These are phyloP conservation scores for Rhizoclosmatium globosum DNA, from an alignment of 192 early-diverging fungal species.

Conservation along the genomic window DNA sequence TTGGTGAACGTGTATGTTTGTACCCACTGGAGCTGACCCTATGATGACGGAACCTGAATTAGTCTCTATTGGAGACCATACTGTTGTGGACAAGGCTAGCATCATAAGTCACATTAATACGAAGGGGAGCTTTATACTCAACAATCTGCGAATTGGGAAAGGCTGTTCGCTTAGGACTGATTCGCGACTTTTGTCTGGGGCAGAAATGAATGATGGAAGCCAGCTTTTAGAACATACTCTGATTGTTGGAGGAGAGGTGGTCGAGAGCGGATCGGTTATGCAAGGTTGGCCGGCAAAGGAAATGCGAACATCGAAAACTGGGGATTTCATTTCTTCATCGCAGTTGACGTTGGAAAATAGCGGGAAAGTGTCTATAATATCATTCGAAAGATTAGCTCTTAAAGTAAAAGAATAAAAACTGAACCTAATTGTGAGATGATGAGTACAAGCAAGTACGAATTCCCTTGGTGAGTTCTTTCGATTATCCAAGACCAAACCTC, in stretches of 20 bases:
- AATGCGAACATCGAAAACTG: background rate
- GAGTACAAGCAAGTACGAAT: no score
- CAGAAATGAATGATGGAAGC: slow-evolving; percentile 42
- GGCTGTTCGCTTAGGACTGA: slow-evolving; percentile 45
- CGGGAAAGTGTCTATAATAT: no score
- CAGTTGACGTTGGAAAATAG: background rate
- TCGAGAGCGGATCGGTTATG: slow-evolving; percentile 37
- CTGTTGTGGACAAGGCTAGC: slow-evolving; percentile 49
- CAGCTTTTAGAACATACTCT: slow-evolving; percentile 48
- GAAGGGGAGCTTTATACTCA: slow-evolving; percentile 52
- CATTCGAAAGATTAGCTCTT: no score
- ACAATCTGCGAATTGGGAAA: slow-evolving; percentile 47
- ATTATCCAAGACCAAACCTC: background rate
- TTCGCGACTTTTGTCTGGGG: slow-evolving; percentile 51
- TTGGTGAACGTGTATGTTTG: slow-evolving; percentile 51
- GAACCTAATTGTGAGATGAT: no score
- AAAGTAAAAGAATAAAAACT: no score
- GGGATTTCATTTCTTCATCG: background rate
- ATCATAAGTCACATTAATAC: slow-evolving; percentile 53
- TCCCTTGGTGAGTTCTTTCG: no score
- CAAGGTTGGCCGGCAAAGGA: slow-evolving; percentile 49
- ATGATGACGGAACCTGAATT: slow-evolving; percentile 62
- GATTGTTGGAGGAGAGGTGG: slow-evolving; percentile 49
- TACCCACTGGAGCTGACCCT: slow-evolving; percentile 54
- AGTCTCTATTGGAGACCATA: slow-evolving; percentile 50